Conservation (phyloP, 1,284 basidiomycete genomes). For the Apiotrichum sp. region DNA sequence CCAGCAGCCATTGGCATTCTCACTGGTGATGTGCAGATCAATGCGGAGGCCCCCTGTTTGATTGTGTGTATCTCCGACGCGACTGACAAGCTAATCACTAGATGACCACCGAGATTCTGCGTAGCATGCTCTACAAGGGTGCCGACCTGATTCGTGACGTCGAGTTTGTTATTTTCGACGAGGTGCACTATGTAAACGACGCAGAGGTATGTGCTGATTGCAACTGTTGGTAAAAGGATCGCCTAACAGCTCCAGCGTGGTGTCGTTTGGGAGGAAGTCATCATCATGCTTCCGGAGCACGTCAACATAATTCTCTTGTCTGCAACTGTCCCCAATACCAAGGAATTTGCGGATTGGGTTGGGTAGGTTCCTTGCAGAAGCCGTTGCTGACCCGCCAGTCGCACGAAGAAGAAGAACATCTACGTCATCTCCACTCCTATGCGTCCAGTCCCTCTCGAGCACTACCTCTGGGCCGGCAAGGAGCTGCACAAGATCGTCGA, state of each 20-base stretch:
- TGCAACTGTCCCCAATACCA: constrained; percentile 96
- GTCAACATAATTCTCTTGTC: constrained; percentile 95
- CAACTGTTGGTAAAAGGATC: background rate
- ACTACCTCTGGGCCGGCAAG: constrained; percentile 89
- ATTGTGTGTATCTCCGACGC: constrained; percentile 52
- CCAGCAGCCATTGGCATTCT: constrained; percentile 89
- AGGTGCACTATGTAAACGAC: constrained; percentile 99
- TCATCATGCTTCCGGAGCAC: constrained; percentile 97
- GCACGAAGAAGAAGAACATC: constrained; percentile 99
- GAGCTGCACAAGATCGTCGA: constrained; percentile 92
- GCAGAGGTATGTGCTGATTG: constrained; percentile 64
- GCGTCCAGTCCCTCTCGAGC: constrained; percentile 93
- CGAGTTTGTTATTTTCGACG: constrained; percentile 99
- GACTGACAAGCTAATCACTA: background rate
- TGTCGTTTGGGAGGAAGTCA: constrained; percentile 99
- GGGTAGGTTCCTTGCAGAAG: constrained; percentile 58
- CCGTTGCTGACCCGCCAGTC: constrained; percentile 51
- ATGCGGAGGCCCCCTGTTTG: constrained; percentile 92
- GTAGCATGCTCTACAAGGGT: constrained; percentile 98
- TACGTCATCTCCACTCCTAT: constrained; percentile 98
- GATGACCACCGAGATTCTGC: constrained; percentile 98
- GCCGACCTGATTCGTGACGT: constrained; percentile 98
- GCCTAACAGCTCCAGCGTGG: constrained; percentile 62
- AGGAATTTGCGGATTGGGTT: constrained; percentile 99
- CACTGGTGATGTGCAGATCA: constrained; percentile 99